Evolutionary conservation across 176 grass and related monocot species (phyloP).

Genomic region (Hsuehochloa calcarea): DNA sequence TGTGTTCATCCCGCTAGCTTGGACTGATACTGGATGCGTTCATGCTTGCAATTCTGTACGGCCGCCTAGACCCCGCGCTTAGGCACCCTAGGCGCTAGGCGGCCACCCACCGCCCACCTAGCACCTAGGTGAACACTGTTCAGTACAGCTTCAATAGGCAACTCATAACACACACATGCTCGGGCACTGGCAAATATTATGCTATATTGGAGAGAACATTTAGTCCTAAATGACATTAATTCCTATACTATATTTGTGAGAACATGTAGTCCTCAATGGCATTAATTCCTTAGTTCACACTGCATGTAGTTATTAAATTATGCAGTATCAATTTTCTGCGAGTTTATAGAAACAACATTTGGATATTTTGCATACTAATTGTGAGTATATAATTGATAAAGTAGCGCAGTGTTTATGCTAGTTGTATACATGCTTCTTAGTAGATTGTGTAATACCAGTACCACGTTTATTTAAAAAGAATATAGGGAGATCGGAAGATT

Average conservation of each 20-base stretch:
- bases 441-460: background rate
- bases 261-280: background rate
- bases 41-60: too few species aligned
- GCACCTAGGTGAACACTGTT: too few species aligned
- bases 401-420: background rate
- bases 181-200: slow-evolving; percentile 2
- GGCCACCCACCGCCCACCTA: too few species aligned
- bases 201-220: background rate
- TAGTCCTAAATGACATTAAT: background rate
- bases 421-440: background rate
- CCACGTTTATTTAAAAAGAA: too few species aligned
- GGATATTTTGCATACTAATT: background rate
- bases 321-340: too few species aligned
- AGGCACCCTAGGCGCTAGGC: too few species aligned
- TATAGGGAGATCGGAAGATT: too few species aligned
- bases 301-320: background rate
- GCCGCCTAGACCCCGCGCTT: too few species aligned
- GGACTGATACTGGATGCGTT: too few species aligned
- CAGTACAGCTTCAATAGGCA: slow-evolving; percentile 14
- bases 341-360: background rate
- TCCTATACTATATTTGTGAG: background rate
- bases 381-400: background rate
- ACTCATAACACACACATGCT: background rate
- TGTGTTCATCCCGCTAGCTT: too few species aligned
- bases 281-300: background rate